Evolutionary conservation across 2,329 filamentous ascomycete species (phyloP).

Genomic region (Plenodomus lindquistii): DNA sequence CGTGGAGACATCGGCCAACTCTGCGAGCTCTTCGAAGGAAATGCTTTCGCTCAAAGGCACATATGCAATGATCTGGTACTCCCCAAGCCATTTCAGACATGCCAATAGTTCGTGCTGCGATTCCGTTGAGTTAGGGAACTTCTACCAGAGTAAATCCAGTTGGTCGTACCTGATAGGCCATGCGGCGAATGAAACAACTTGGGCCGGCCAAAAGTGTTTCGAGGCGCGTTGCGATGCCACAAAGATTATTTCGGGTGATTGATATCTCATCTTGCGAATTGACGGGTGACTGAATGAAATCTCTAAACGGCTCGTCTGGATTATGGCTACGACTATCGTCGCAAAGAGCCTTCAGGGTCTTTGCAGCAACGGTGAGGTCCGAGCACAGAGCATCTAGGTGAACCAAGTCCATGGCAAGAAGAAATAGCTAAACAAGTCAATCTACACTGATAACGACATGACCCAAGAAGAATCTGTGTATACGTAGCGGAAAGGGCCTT

Average conservation of each 20-base stretch:
- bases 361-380: conserved; percentile 2
- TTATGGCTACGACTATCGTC: neutral
- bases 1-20: conserved; percentile 47
- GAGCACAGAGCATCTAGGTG: conserved; percentile 4
- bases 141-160: neutral
- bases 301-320: neutral
- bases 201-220: conserved; percentile 2
- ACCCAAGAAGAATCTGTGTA: neutral
- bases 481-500: neutral
- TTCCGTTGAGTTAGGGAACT: no score
- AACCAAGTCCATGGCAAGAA: conserved; percentile 1
- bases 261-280: neutral
- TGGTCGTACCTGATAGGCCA: conserved; percentile 4
- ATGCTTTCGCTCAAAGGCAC: conserved; percentile 48
- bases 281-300: no score
- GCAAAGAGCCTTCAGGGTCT: conserved; percentile 2
- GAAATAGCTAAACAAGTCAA: no score
- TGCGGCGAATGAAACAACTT: conserved; percentile 3
- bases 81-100: conserved; percentile 50
- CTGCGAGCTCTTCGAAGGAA: conserved; percentile 47
- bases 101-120: conserved; percentile 38
- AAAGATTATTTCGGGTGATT: conserved; percentile 1
- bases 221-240: conserved; percentile 2
- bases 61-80: conserved; percentile 52
- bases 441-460: no score